A percentile compares a stretch with the other conserved stretches of the same genome.
These are phyloP conservation scores for Ascochyta viciae-villosae DNA, from an alignment of 2,329 filamentous ascomycete genomes.

Conservation along the genomic window DNA sequence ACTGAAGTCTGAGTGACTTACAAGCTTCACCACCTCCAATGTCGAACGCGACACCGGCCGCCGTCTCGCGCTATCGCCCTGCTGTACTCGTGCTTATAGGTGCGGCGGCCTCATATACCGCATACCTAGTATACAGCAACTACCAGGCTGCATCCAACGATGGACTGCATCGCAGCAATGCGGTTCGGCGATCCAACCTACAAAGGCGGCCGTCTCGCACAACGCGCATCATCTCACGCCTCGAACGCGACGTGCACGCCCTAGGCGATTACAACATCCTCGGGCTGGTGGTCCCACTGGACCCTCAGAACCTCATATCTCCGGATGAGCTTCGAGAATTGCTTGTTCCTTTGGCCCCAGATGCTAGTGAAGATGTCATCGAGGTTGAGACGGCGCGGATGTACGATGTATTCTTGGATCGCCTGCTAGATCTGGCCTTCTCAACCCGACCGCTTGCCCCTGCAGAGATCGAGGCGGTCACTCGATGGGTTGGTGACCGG, in stretches of 20 bases:
- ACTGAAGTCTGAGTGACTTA: neutral
- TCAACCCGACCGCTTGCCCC: conserved; percentile 27
- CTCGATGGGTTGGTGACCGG: conserved; percentile 25
- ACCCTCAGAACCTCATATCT: conserved; percentile 30
- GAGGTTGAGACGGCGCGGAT: conserved; percentile 29
- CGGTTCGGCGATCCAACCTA: conserved; percentile 62
- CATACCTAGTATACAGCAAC: conserved; percentile 65
- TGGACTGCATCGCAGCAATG: conserved; percentile 70
- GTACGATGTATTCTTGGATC: conserved; percentile 42
- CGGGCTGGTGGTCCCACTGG: conserved; percentile 31
- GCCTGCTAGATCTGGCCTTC: conserved; percentile 33
- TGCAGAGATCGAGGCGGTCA: conserved; percentile 29
- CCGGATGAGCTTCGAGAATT: conserved; percentile 31
- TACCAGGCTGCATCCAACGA: conserved; percentile 38
- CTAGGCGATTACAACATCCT: conserved; percentile 39
- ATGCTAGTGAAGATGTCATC: conserved; percentile 28
- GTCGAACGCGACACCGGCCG: conserved; percentile 41
- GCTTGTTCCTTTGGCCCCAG: conserved; percentile 27
- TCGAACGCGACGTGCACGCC: conserved; percentile 27
- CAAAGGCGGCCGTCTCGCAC: conserved; percentile 33
- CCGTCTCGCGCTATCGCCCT: conserved; percentile 52
- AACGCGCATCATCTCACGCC: conserved; percentile 24
- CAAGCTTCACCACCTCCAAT: conserved; percentile 27
- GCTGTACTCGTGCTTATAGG: conserved; percentile 63
- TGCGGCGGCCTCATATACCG: conserved; percentile 63